phyloP scores from a whole-genome alignment of 371 early-diverging fungal genomes.

The Syncephalastrum sp. region DNA sequence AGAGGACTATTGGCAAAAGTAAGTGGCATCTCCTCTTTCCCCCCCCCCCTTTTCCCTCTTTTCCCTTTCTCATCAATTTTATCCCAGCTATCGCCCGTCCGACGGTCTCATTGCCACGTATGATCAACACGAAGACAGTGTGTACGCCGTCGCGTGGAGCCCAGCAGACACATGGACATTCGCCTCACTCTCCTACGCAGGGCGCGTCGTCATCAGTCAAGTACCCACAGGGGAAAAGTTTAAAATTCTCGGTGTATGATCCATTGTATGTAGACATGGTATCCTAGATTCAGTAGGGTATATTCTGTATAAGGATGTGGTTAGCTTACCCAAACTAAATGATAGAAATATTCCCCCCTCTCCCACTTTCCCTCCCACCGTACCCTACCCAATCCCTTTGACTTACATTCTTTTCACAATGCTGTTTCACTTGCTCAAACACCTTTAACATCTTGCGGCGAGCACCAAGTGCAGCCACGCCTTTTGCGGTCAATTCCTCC shows the following conservation, averaged over 20 bases:
- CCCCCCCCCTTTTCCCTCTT: too few species aligned
- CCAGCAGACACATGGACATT: constrained; percentile 91
- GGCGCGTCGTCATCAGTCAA: constrained; percentile 83
- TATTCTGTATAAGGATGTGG: neutral
- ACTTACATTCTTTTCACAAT: constrained; percentile 44
- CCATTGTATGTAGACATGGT: constrained; percentile 6
- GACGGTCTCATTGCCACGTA: constrained; percentile 83
- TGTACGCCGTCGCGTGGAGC: constrained; percentile 89
- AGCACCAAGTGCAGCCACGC: constrained; percentile 92
- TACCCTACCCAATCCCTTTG: too few species aligned
- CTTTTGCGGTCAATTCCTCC: constrained; percentile 75
- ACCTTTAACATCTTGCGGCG: constrained; percentile 93
- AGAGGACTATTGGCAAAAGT: constrained; percentile 2
- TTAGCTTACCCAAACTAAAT: too few species aligned
- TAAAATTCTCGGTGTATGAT: constrained; percentile 69
- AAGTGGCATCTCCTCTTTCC: constrained; percentile 3
- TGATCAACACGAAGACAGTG: constrained; percentile 93
- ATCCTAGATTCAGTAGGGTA: constrained; percentile 4
- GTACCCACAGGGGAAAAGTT: constrained; percentile 90
- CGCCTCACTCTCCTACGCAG: constrained; percentile 91
- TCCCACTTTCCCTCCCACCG: too few species aligned
- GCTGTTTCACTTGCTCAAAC: constrained; percentile 77
- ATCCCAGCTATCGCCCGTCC: constrained; percentile 48
- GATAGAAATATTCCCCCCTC: too few species aligned
- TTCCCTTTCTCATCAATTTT: neutral